These are phyloP conservation scores for Pseudogymnoascus sp. DNA, from an alignment of 2,329 filamentous ascomycete genomes.

Conservation along the genomic window DNA sequence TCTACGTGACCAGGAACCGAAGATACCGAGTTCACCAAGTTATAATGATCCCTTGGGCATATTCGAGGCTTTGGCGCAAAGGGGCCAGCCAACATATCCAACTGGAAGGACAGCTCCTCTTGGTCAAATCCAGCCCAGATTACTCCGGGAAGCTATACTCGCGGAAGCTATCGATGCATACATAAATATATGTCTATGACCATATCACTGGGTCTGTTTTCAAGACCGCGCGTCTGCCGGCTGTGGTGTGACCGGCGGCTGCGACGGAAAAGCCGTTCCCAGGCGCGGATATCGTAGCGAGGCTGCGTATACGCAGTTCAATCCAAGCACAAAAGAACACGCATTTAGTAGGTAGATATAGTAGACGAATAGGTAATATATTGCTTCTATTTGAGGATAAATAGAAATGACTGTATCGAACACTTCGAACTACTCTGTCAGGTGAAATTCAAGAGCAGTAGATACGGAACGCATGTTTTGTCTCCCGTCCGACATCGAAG, in stretches of 20 bases:
- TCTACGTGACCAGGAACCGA: background rate
- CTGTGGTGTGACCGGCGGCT: slow-evolving; percentile 12
- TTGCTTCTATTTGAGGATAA: slow-evolving; percentile 5
- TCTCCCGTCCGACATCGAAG: slow-evolving; percentile 54
- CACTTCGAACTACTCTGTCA: slow-evolving; percentile 10
- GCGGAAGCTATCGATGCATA: background rate
- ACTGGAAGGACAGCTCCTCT: no score
- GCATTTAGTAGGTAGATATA: no score
- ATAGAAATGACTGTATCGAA: slow-evolving; percentile 7
- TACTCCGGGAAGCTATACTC: background rate
- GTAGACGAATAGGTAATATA: background rate
- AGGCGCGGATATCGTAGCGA: background rate
- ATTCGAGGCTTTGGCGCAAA: background rate
- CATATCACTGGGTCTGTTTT: background rate
- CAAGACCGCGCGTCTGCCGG: background rate
- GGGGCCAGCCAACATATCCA: background rate
- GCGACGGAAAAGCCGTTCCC: slow-evolving; percentile 12
- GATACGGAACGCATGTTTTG: slow-evolving; percentile 65
- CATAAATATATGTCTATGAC: background rate
- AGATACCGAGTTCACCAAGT: background rate
- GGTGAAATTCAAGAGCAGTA: slow-evolving; percentile 66
- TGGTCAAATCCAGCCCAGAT: background rate
- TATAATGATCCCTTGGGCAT: background rate
- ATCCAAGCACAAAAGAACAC: background rate
- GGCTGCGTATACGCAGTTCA: background rate